Evolutionary conservation across 2,329 filamentous ascomycete species (phyloP).

Genomic region (Botrytis fabae): DNA sequence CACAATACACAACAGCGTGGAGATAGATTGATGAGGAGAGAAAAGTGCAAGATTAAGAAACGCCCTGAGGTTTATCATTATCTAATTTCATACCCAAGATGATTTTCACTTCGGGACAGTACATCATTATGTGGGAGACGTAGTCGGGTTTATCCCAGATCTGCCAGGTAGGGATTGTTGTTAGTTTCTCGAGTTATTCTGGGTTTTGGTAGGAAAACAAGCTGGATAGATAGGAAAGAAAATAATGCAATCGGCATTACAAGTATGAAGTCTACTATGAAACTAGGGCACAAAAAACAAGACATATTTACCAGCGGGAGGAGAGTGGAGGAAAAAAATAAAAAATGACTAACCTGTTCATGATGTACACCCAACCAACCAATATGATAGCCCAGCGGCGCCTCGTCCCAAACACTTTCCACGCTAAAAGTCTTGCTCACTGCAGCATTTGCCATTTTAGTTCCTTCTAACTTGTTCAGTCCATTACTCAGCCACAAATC

Average conservation of each 20-base stretch:
- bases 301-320: neutral
- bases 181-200: neutral
- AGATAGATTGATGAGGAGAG: neutral
- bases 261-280: neutral
- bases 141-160: conserved; percentile 50
- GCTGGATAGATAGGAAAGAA: no score
- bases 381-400: conserved; percentile 57
- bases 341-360: conserved; percentile 17
- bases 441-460: conserved; percentile 47
- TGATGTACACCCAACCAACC: conserved; percentile 45
- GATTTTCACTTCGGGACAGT: conserved; percentile 57
- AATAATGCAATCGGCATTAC: neutral
- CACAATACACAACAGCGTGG: no score
- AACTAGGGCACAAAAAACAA: neutral
- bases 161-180: conserved; percentile 36
- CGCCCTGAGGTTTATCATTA: conserved; percentile 18
- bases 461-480: conserved; percentile 49
- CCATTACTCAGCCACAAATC: conserved; percentile 57
- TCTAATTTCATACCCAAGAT: conserved; percentile 59
- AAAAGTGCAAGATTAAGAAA: neutral
- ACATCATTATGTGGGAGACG: conserved; percentile 52
- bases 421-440: conserved; percentile 49
- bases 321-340: neutral
- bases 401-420: conserved; percentile 51
- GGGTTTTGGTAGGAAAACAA: no score